These are phyloP conservation scores for Drechslerella stenobrocha DNA, from an alignment of 2,329 filamentous ascomycete species.

Conservation along the genomic window DNA sequence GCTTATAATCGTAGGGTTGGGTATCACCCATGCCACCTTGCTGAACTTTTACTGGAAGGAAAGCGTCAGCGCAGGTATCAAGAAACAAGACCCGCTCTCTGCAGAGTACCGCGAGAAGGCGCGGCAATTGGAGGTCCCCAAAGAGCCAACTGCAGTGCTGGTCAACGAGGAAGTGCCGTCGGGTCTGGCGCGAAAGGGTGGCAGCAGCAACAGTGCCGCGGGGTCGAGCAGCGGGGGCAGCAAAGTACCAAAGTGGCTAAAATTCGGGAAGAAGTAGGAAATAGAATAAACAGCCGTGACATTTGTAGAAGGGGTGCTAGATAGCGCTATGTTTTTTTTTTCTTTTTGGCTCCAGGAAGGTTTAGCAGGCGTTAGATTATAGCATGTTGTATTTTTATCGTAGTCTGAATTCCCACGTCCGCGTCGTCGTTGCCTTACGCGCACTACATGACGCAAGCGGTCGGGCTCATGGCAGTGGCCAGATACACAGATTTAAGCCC, in stretches of 20 bases:
- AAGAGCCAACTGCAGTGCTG: slow-evolving; percentile 32
- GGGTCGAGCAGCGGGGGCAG: slow-evolving; percentile 7
- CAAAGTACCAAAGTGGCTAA: slow-evolving; percentile 46
- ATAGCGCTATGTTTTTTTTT: background rate
- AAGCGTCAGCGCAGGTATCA: slow-evolving; percentile 18
- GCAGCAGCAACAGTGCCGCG: slow-evolving; percentile 15
- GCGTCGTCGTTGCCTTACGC: too few relatives aligned
- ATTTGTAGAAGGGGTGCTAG: slow-evolving; percentile 2
- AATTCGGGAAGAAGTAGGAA: slow-evolving; percentile 43
- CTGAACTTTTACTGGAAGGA: slow-evolving; percentile 47
- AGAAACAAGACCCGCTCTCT: slow-evolving; percentile 38
- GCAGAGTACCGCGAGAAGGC: slow-evolving; percentile 45
- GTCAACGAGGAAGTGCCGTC: slow-evolving; percentile 31
- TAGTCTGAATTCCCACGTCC: too few relatives aligned
- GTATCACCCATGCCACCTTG: slow-evolving; percentile 34
- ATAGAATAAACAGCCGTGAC: background rate
- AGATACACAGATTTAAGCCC: too few relatives aligned
- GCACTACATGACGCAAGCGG: too few relatives aligned
- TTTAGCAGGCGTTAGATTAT: too few relatives aligned
- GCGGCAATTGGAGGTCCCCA: slow-evolving; percentile 35
- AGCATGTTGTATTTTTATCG: too few relatives aligned
- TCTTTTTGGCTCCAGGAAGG: too few relatives aligned
- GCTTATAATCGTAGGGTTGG: slow-evolving; percentile 40
- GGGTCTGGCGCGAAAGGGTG: slow-evolving; percentile 21
- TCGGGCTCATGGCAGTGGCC: too few relatives aligned